Evolutionary conservation across 148 eudicot genomes (phyloP).

Genomic region (Limonium bicolor): DNA sequence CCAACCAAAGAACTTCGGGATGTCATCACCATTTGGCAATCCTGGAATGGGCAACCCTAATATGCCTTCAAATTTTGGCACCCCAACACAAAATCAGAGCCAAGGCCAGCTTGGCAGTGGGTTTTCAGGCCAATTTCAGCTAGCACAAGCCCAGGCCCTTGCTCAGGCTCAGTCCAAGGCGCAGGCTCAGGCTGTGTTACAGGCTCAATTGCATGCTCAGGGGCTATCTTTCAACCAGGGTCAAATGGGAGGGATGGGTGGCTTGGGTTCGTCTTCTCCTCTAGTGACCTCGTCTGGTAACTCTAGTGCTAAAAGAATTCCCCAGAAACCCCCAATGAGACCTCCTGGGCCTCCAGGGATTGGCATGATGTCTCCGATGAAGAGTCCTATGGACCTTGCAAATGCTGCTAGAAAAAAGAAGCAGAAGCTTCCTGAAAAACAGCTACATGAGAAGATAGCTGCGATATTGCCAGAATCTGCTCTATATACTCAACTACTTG

Average conservation of each 20-base stretch:
- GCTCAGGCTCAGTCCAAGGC: constrained; percentile 31
- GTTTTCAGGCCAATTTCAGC: constrained; percentile 41
- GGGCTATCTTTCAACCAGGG: constrained; percentile 42
- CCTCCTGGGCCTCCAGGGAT: constrained; percentile 39
- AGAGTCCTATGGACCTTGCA: constrained; percentile 47
- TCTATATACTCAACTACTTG: constrained; percentile 86
- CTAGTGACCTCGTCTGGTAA: constrained; percentile 18
- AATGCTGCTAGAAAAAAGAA: constrained; percentile 72
- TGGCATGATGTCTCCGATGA: constrained; percentile 47
- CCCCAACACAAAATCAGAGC: constrained; percentile 25
- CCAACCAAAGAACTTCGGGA: constrained; percentile 38
- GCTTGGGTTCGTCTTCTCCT: constrained; percentile 24
- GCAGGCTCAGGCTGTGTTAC: constrained; percentile 30
- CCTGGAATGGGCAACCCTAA: constrained; percentile 33
- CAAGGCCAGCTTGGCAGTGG: constrained; percentile 52
- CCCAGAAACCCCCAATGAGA: constrained; percentile 63
- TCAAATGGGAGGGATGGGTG: constrained; percentile 32
- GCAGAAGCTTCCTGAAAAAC: constrained; percentile 73
- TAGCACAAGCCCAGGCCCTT: constrained; percentile 52
- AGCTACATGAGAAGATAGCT: constrained; percentile 57
- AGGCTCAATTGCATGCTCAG: constrained; percentile 52
- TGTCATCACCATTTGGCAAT: constrained; percentile 50
- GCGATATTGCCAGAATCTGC: constrained; percentile 86
- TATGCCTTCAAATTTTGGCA: constrained; percentile 37
- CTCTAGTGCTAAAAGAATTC: constrained; percentile 27